A percentile compares a stretch with the other conserved stretches of the same genome.
Evolutionary conservation across 164 flowering plant species (phyloP).

Genomic region (Vitis rupestris): DNA sequence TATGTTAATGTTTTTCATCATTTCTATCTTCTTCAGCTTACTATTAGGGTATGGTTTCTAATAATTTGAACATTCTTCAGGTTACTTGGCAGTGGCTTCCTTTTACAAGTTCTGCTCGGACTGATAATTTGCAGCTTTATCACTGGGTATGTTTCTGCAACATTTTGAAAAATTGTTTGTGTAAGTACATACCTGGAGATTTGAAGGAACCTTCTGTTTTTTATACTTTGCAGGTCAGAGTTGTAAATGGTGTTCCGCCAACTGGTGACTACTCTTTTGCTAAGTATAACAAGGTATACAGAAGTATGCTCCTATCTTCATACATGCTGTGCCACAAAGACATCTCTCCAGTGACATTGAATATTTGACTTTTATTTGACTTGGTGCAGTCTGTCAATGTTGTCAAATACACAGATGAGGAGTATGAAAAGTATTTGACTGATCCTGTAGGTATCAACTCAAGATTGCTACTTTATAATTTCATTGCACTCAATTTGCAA

Average conservation of each 20-base stretch:
- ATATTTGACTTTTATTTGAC: slow-evolving; percentile 4
- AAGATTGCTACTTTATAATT: slow-evolving; percentile 1
- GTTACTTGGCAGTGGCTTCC: slow-evolving; percentile 98
- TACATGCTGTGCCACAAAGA: neutral
- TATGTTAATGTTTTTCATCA: too few species aligned
- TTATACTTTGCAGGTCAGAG: slow-evolving; percentile 69
- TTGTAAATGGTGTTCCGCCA: slow-evolving; percentile 92
- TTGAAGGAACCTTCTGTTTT: slow-evolving; percentile 2
- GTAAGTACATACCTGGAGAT: neutral
- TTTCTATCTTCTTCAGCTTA: too few species aligned
- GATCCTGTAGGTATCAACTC: slow-evolving; percentile 83
- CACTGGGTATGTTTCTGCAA: slow-evolving; percentile 71
- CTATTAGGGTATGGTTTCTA: neutral
- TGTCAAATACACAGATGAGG: slow-evolving; percentile 89
- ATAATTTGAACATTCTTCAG: slow-evolving; percentile 32
- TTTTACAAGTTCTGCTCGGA: slow-evolving; percentile 86
- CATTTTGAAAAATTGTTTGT: neutral
- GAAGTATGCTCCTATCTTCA: neutral
- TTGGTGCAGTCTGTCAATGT: slow-evolving; percentile 74
- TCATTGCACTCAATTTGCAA: neutral
- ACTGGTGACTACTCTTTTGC: slow-evolving; percentile 97
- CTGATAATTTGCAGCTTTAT: slow-evolving; percentile 81
- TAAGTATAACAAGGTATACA: slow-evolving; percentile 85
- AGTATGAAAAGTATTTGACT: slow-evolving; percentile 82
- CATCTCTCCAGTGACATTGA: neutral